phyloP scores from a whole-genome alignment of 1,284 basidiomycete genomes.

The Irpex rosettiformis region DNA sequence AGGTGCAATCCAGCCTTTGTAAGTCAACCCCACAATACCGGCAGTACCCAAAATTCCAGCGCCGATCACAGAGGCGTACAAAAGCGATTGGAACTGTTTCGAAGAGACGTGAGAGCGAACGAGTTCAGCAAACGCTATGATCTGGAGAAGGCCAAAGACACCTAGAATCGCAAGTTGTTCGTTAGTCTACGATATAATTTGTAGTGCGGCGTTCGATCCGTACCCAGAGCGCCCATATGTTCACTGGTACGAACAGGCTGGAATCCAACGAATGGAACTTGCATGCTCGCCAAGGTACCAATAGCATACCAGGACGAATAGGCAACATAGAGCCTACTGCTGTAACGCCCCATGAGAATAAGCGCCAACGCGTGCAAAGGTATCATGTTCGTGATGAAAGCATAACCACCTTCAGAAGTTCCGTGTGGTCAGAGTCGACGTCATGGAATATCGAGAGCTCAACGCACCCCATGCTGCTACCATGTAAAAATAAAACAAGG shows the following conservation, averaged over 20 bases:
- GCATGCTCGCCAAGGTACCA: conserved; percentile 97
- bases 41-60: conserved; percentile 73
- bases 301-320: conserved; percentile 99
- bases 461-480: conserved; percentile 97
- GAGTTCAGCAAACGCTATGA: conserved; percentile 91
- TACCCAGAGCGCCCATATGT: conserved; percentile 97
- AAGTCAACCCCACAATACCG: conserved; percentile 79
- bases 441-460: conserved; percentile 9
- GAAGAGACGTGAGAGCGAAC: conserved; percentile 89
- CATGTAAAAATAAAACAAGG: conserved; percentile 99
- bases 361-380: conserved; percentile 93
- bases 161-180: conserved; percentile 38
- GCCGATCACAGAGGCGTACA: conserved; percentile 67
- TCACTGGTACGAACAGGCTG: conserved; percentile 97
- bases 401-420: conserved; percentile 76
- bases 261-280: conserved; percentile 99
- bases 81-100: conserved; percentile 88
- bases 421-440: conserved; percentile 1
- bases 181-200: neutral
- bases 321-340: conserved; percentile 87
- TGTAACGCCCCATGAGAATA: conserved; percentile 97
- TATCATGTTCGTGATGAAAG: conserved; percentile 99
- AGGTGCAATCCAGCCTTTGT: conserved; percentile 95
- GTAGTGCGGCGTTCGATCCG: conserved; percentile 16
- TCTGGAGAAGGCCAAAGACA: conserved; percentile 95